These are phyloP conservation scores for Iris pallida DNA, from an alignment of 116 monocot species.

Conservation along the genomic window DNA sequence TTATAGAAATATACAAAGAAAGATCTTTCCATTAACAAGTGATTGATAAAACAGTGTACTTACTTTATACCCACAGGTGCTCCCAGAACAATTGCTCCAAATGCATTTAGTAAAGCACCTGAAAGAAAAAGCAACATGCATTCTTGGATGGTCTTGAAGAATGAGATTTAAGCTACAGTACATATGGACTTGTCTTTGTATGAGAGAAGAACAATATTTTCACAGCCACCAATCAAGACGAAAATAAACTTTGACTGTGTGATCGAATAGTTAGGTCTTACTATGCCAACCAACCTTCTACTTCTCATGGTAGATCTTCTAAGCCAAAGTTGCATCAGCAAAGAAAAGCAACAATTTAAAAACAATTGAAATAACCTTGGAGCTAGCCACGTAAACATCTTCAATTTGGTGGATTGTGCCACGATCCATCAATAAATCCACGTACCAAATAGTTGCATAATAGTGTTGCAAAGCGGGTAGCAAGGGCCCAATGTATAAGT, in stretches of 20 bases:
- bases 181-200: neutral
- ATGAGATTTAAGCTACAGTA: neutral
- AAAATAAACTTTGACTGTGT: neutral
- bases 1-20: neutral
- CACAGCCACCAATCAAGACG: neutral
- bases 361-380: neutral
- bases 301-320: neutral
- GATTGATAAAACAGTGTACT: slow-evolving; percentile 7
- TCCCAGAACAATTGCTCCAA: slow-evolving; percentile 93
- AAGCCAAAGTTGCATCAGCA: neutral
- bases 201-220: neutral
- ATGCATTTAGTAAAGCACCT: slow-evolving; percentile 87
- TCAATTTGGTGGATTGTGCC: too few species aligned
- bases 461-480: too few species aligned
- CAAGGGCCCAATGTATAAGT: too few species aligned
- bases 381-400: too few species aligned
- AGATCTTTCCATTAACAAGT: neutral
- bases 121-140: slow-evolving; percentile 3
- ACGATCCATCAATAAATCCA: too few species aligned
- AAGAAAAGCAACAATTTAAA: neutral
- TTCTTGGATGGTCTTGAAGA: neutral
- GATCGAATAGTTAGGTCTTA: neutral
- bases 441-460: too few species aligned
- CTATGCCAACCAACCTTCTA: neutral
- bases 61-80: slow-evolving; percentile 70